Base-by-base conservation (phyloP, 805 yeast species). In the Candida koratica region DNA sequence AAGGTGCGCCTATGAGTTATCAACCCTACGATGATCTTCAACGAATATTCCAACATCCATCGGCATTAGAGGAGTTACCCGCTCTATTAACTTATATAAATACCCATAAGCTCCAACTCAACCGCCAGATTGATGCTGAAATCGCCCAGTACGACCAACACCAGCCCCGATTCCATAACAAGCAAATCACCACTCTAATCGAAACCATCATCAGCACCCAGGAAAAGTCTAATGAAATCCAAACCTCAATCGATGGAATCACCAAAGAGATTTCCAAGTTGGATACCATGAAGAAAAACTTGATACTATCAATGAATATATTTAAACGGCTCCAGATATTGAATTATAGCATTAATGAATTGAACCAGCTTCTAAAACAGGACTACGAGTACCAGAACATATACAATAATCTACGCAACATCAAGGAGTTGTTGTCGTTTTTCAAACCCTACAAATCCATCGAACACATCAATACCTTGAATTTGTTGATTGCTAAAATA, bases 311-410 rank as follows among this genome's bases (percentile, higher is more conserved):
- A 8, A 85, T 93, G 84, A 86, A 94, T 1, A 79, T 88, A 24
- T 67, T 90, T 46, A 85, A 90, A 50, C 73, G 96, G 43, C 66
- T 93, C 25, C 95, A 88, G 52, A 89, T 89, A 85, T 67, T 93
- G 32, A 42, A 32, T 33, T 37, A 28, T 29, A 39, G 46, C 9
- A 71, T 84, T 5, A 79, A 77, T 14, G 89, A 94, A 2, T 80
- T 79, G 54, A 79, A 78, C 27, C 75, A 76, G 43, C 67, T 87
- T 30, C 69, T 69, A 12, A 51, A 59, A 5, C 58, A 67, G 15
- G 64, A 62, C 9, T 68, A 72, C 32, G 65, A 73, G 34, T 77
- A 77, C 50, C 48, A 54, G 25, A 80, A 82, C 36, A 79, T 85
- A 17, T 67, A 71, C 5, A 75, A 73, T 27, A 61, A 81, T 14